Evolutionary conservation across 108 stramenopile species (phyloP).

Genomic region (Nitzschia putrida): DNA sequence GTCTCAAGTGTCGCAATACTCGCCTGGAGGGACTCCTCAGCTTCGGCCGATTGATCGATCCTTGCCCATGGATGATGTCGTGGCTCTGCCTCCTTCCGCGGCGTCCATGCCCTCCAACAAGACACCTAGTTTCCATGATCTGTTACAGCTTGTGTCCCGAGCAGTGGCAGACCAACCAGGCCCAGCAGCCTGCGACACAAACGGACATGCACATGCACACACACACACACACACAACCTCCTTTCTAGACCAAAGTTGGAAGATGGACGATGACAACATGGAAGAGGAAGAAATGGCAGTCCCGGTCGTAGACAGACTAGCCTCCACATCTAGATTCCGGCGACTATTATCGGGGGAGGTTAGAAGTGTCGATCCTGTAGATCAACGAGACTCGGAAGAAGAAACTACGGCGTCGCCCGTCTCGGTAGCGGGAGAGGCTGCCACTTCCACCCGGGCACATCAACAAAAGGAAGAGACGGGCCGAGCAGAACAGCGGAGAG

Average conservation of each 20-base stretch:
- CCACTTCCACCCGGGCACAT: background rate
- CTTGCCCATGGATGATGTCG: conserved; percentile 28
- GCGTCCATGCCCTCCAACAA: no score
- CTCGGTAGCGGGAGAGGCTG: conserved; percentile 22
- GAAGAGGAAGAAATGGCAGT: background rate
- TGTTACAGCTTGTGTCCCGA: no score
- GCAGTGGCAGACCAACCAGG: no score
- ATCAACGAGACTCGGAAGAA: conserved; percentile 27
- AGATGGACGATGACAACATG: background rate
- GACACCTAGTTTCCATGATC: no score
- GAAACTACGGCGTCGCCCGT: conserved; percentile 16
- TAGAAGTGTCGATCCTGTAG: conserved; percentile 7
- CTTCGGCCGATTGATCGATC: conserved; percentile 33
- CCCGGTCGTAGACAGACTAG: background rate
- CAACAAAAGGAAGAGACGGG: conserved; percentile 31
- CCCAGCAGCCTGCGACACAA: no score
- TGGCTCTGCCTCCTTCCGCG: background rate
- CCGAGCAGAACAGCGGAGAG: conserved; percentile 50
- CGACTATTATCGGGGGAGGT: conserved; percentile 35
- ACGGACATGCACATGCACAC: no score
- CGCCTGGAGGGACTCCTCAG: conserved; percentile 38
- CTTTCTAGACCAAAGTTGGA: background rate
- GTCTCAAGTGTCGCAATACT: conserved; percentile 43
- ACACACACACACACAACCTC: background rate
- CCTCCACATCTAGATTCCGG: background rate